Conservation (phyloP, 345 rosid species). For the Diplotaxis tenuifolia region DNA sequence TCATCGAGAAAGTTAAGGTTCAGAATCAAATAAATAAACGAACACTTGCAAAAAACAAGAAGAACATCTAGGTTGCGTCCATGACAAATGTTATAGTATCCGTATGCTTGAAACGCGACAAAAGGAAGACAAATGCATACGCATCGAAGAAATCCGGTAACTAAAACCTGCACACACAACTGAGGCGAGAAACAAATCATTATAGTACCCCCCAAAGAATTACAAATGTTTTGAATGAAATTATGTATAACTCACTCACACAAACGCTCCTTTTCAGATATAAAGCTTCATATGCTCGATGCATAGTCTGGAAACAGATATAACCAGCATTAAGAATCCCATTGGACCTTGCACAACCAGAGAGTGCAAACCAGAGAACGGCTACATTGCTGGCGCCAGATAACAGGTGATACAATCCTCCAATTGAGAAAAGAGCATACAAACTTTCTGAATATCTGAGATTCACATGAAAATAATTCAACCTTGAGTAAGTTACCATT, state of each 20-base stretch:
- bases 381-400: slow-evolving; percentile 60
- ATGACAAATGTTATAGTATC: slow-evolving; percentile 66
- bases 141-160: slow-evolving; percentile 57
- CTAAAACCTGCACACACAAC: slow-evolving; percentile 58
- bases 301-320: slow-evolving; percentile 81
- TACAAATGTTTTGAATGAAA: background rate
- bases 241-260: slow-evolving; percentile 51
- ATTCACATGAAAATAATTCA: background rate
- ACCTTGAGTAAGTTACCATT: background rate
- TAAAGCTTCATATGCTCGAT: slow-evolving; percentile 60
- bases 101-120: slow-evolving; percentile 79
- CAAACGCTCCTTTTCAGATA: slow-evolving; percentile 43
- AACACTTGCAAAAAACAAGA: slow-evolving; percentile 12
- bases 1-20: background rate
- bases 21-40: slow-evolving; percentile 1
- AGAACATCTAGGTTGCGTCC: slow-evolving; percentile 47
- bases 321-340: slow-evolving; percentile 96
- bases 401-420: slow-evolving; percentile 71
- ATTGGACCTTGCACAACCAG: slow-evolving; percentile 90
- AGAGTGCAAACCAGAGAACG: slow-evolving; percentile 74
- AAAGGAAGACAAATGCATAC: slow-evolving; percentile 67
- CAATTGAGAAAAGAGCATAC: slow-evolving; percentile 69
- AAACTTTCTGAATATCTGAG: slow-evolving; percentile 85
- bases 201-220: background rate
- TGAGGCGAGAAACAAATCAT: slow-evolving; percentile 35